Base-by-base conservation (phyloP, 768 basidiomycete genomes). In the Galerina marginata region DNA sequence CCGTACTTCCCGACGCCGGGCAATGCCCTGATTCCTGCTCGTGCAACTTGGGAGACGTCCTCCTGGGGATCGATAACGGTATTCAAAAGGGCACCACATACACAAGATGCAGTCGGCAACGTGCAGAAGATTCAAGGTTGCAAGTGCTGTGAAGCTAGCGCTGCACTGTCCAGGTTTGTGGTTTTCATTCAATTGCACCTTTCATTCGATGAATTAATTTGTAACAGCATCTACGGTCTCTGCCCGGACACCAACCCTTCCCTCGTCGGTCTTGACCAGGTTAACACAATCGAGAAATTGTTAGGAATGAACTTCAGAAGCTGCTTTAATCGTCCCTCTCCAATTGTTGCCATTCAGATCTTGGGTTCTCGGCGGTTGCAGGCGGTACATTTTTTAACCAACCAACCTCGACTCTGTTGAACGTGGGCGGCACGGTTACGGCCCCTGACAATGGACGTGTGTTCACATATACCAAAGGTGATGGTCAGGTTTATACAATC, bases 31-130 rank as follows among this genome's bases (percentile, higher is more conserved):
- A 56, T 20, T 33, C 44, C n/a, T 56, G 54, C 33, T 47, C 54
- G 20, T 56, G 54, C 15, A 56, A 56, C 36, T 6, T 56, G 14
- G 54, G 54, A 37, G 46, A 56, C 14, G 42, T 54, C 40, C 39
- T 26, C 14, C 25, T 43, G 25, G 53, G 12, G 6, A 43, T 54
- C 15, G 29, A 26, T 26, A 9, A 23, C 14, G 44, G 53, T 42
- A n/a, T 33, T 37, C 15, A 50, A 5, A 4, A 50, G 11, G 36
- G 5, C 29, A 16, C 29, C 33, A 37, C 49, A 50, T 20, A 2
- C 20, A 20, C 20, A 20, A 20, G 20, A 20, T 20, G 20, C 20
- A 20, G 20, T 20, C 20, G 20, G 20, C 20, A 20, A 20, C 23
- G 36, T 50, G 9, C 49, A 50, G 33, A 16, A 37, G 29, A 50